Evolutionary conservation across 208 protist species (phyloP).

Genomic region (Trypanosoma melophagium): DNA sequence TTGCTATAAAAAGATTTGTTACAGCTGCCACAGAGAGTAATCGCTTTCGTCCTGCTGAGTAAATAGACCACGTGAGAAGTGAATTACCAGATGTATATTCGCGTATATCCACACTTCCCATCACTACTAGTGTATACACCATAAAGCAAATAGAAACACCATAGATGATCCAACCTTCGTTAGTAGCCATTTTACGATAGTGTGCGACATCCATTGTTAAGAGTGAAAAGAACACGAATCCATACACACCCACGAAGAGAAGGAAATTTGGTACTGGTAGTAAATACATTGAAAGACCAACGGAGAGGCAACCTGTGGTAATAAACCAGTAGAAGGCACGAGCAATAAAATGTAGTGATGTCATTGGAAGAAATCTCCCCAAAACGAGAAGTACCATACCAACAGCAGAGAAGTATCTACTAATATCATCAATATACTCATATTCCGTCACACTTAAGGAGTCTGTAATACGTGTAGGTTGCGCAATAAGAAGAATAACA

Average conservation of each 20-base stretch:
- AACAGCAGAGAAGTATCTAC: slow-evolving; percentile 12
- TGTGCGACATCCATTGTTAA: slow-evolving; percentile 62
- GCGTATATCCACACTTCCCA: slow-evolving; percentile 21
- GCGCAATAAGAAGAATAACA: slow-evolving; percentile 31
- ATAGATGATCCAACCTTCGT: slow-evolving; percentile 34
- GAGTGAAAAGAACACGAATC: slow-evolving; percentile 46
- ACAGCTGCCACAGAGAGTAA: slow-evolving; percentile 54
- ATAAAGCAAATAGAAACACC: slow-evolving; percentile 37
- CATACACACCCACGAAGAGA: slow-evolving; percentile 47
- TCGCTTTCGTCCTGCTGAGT: slow-evolving; percentile 55
- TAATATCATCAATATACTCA: slow-evolving; percentile 15
- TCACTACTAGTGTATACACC: slow-evolving; percentile 21
- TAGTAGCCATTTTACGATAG: slow-evolving; percentile 44
- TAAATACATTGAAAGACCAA: slow-evolving; percentile 55
- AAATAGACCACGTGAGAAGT: slow-evolving; percentile 55
- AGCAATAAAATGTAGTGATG: slow-evolving; percentile 29
- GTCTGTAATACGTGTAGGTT: slow-evolving; percentile 30
- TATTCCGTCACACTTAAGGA: slow-evolving; percentile 20
- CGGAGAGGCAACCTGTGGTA: slow-evolving; percentile 35
- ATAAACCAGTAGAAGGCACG: slow-evolving; percentile 58
- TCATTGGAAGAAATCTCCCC: slow-evolving; percentile 35
- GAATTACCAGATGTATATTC: slow-evolving; percentile 13
- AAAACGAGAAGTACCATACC: slow-evolving; percentile 50
- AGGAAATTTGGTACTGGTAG: slow-evolving; percentile 47
- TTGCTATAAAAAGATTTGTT: slow-evolving; percentile 55